A percentile compares a stretch with the other conserved stretches of the same genome.
Evolutionary conservation across 345 rosid species (phyloP).

Genomic region (Murraya koenigii): DNA sequence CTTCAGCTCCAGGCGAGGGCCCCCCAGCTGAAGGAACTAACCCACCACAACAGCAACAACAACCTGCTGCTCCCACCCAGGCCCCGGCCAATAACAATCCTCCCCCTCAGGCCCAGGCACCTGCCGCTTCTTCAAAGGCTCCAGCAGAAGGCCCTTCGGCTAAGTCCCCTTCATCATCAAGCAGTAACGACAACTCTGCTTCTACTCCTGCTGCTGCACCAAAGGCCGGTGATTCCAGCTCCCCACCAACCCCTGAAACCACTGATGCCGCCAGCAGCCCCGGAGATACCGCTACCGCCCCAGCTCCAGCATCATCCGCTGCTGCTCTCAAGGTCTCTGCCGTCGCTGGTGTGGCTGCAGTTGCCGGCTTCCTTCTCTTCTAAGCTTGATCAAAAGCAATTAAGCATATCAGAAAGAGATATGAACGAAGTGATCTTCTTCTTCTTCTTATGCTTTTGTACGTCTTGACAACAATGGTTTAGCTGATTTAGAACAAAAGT

Average conservation of each 20-base stretch:
- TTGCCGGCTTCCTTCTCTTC: constrained; percentile 19
- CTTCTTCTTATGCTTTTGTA: background rate
- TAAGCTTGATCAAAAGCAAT: background rate
- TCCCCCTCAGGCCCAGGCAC: background rate
- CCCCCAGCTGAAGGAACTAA: background rate
- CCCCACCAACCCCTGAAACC: constrained; percentile 26
- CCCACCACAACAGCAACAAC: background rate
- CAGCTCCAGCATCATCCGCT: background rate
- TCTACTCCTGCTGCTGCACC: constrained; percentile 21
- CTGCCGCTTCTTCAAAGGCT: background rate
- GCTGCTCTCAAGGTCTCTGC: constrained; percentile 16
- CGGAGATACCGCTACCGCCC: constrained; percentile 5
- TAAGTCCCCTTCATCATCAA: constrained; percentile 16
- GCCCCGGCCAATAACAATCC: background rate
- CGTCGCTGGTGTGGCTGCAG: constrained; percentile 12
- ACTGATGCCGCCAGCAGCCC: background rate
- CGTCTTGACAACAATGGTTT: background rate
- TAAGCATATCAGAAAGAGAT: background rate
- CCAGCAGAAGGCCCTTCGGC: background rate
- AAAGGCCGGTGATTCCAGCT: background rate
- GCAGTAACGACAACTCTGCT: background rate
- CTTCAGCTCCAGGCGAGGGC: background rate
- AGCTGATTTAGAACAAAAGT: too few relatives aligned
- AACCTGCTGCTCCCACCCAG: constrained; percentile 12
- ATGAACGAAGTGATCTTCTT: background rate